Evolutionary conservation across 1,284 basidiomycete genomes (phyloP), one percentile per base, ranked within the genome.

Genomic region (Meripilus lineatus): DNA sequence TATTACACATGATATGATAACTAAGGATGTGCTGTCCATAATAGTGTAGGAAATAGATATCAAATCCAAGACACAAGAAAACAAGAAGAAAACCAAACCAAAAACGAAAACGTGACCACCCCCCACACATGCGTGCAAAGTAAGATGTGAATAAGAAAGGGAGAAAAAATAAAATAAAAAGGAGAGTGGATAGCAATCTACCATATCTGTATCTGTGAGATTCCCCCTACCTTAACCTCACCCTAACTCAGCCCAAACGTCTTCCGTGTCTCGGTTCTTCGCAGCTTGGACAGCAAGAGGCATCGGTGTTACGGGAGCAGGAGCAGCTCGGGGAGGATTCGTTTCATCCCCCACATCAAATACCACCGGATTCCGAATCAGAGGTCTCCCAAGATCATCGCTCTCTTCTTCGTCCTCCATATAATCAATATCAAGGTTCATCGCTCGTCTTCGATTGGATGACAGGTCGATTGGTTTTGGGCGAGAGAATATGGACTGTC

Each of bases 381-480:
- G 67, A 14, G 79, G 79, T 38, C 69, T 68, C 26, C 66, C 71
- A 37, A 81, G 64, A 50, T 82, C 81, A 46, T 77, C 74, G 13
- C 51, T 51, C 42, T 72, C 72, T 11, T 80, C 77, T 30, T 84
- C 82, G 35, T 84, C 81, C 43, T 86, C 83, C 46, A 84, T 66
- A n/a, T n/a, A n/a, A 53, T 86, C 86, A 45, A 86, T 71, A 61
- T 90, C 87, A 42, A 87, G 70, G 42, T 68, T 71, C 70, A 83
- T 77, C 54, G 89, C 76, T 57, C 86, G 70, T 61, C 79, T 67
- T 64, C 88, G 68, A 56, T 81, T 74, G 57, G 83, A 68, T 63
- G 81, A 71, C 64, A 96, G 83, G 61, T 96, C 93, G 58, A 97
- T 96, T 0, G 91, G 90, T 57, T 87, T 91, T 5, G 93, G 92